Evolutionary conservation across 2,329 filamentous ascomycete genomes (phyloP).

Genomic region (Leptodontidium sp.): DNA sequence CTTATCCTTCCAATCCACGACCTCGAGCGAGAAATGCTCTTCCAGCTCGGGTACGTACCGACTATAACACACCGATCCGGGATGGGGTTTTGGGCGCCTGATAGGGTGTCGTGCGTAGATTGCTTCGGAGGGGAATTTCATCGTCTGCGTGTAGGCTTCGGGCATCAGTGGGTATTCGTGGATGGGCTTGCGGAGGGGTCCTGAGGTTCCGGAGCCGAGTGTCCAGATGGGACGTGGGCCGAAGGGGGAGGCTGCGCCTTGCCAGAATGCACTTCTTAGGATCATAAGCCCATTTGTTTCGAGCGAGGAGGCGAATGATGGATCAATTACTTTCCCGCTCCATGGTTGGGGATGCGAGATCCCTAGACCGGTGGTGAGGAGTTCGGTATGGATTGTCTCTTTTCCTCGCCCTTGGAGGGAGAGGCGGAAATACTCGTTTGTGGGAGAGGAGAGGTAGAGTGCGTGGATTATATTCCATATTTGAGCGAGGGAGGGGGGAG

Average conservation of each 20-base stretch:
- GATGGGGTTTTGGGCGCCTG: slow-evolving; percentile 74
- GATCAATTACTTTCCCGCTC: slow-evolving; percentile 7
- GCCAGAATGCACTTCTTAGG: slow-evolving; percentile 70
- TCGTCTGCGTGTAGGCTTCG: slow-evolving; percentile 53
- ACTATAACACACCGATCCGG: slow-evolving; percentile 77
- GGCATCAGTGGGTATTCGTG: slow-evolving; percentile 51
- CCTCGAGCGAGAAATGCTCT: slow-evolving; percentile 81
- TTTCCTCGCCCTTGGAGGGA: slow-evolving; percentile 45
- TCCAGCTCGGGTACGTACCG: slow-evolving; percentile 79
- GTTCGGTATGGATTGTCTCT: slow-evolving; percentile 43
- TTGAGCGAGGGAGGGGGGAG: slow-evolving; percentile 47
- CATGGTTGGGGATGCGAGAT: slow-evolving; percentile 34
- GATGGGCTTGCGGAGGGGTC: slow-evolving; percentile 50
- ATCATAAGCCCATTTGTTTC: slow-evolving; percentile 52
- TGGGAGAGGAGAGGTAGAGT: slow-evolving; percentile 46
- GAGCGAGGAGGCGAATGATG: not conserved
- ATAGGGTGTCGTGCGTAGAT: slow-evolving; percentile 72
- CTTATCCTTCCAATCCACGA: slow-evolving; percentile 69
- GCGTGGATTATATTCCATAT: slow-evolving; percentile 52
- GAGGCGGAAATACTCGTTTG: slow-evolving; percentile 48
- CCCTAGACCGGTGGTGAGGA: slow-evolving; percentile 43
- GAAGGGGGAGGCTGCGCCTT: slow-evolving; percentile 73
- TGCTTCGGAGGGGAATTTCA: slow-evolving; percentile 38
- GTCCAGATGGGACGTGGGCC: slow-evolving; percentile 70
- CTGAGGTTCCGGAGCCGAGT: slow-evolving; percentile 27